Conservation (phyloP, 768 basidiomycete species). For the Floccularia luteovirens region DNA sequence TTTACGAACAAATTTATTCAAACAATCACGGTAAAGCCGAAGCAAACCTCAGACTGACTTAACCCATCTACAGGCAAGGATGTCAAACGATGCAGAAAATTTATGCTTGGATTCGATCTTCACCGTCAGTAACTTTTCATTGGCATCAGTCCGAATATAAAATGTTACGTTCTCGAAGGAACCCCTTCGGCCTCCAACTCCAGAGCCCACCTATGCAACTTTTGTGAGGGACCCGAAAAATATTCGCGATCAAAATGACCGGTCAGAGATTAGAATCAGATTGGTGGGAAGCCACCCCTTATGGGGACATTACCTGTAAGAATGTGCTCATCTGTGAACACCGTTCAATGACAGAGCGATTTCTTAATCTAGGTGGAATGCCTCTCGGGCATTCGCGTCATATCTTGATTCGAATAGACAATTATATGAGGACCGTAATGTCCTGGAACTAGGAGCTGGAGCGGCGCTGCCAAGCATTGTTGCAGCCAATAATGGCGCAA, state of each 20-base stretch:
- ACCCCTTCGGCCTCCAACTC: conserved; percentile 59
- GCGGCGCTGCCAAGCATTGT: conserved; percentile 85
- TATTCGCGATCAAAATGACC: conserved; percentile 12
- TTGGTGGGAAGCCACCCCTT: conserved; percentile 76
- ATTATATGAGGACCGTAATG: conserved; percentile 34
- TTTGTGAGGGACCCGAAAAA: conserved; percentile 33
- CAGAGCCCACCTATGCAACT: conserved; percentile 45
- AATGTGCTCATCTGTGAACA: not conserved
- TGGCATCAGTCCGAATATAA: not conserved
- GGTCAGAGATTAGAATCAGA: conserved; percentile 47
- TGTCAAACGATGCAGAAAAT: conserved; percentile 4
- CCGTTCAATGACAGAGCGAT: not conserved
- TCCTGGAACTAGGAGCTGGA: conserved; percentile 92
- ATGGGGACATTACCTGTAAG: conserved; percentile 77
- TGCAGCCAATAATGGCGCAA: conserved; percentile 61
- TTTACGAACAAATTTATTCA: too few species aligned
- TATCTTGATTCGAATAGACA: conserved; percentile 52
- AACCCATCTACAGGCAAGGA: too few species aligned
- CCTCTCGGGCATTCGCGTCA: conserved; percentile 62
- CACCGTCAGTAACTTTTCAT: conserved; percentile 28
- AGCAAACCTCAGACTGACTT: too few species aligned
- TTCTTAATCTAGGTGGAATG: conserved; percentile 62
- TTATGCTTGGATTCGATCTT: conserved; percentile 36
- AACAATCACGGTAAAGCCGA: too few species aligned
- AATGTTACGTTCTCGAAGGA: conserved; percentile 32